These are phyloP conservation scores for Lactarius evosmus DNA, from an alignment of 768 basidiomycete species.

Conservation along the genomic window DNA sequence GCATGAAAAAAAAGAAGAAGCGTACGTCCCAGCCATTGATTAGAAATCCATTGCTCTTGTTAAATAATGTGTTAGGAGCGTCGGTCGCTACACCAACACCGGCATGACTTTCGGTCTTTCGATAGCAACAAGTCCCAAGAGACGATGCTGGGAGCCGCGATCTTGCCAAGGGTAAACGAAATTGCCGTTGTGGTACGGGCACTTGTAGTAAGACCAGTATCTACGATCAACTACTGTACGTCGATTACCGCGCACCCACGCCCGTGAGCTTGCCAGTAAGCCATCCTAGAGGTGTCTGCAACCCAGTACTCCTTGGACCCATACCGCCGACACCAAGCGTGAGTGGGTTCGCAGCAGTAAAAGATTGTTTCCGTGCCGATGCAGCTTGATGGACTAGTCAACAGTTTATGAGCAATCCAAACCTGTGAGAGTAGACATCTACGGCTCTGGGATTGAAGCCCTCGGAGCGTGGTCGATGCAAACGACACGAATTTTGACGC, in stretches of 20 bases:
- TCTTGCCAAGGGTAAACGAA: neutral
- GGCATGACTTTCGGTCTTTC: neutral
- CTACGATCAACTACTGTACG: neutral
- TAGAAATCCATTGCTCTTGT: neutral
- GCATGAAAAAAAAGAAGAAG: conserved; percentile 73
- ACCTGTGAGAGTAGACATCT: neutral
- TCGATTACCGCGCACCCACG: conserved; percentile 46
- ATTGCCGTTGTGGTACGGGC: neutral
- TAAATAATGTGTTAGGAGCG: conserved; percentile 8
- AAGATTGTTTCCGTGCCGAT: conserved; percentile 73
- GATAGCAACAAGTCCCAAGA: neutral
- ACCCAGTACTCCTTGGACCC: conserved; percentile 52
- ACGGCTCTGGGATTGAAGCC: neutral
- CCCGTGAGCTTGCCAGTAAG: conserved; percentile 71
- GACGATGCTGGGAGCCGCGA: neutral
- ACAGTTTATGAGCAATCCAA: conserved; percentile 5
- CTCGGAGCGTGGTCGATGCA: neutral
- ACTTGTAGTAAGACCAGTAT: neutral
- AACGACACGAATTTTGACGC: neutral
- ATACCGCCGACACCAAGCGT: conserved; percentile 63
- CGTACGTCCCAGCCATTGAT: conserved; percentile 43
- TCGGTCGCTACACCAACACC: conserved; percentile 19
- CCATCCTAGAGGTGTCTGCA: conserved; percentile 78
- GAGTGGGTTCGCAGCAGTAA: conserved; percentile 76
- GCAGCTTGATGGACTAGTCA: conserved; percentile 63